Percentiles rank a stretch among this genome's conserved stretches.
Evolutionary conservation across 2,329 filamentous ascomycete species (phyloP).

Genomic region (Pleomassaria siparia): DNA sequence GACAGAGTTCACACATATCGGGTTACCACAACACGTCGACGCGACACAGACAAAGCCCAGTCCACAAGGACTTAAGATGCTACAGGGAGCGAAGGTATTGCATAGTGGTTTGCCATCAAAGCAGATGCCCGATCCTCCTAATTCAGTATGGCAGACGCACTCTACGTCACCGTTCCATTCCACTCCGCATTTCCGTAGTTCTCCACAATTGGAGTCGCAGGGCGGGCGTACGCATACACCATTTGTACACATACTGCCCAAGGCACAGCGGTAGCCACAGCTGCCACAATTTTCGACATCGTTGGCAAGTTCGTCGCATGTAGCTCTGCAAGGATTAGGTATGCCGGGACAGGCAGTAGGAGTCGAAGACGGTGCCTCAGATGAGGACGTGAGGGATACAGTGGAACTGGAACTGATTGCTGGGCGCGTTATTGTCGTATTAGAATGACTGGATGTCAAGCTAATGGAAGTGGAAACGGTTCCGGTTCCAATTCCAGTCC

Average conservation of each 20-base stretch:
- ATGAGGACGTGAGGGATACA: background rate
- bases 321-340: slow-evolving; percentile 21
- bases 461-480: slow-evolving; percentile 2
- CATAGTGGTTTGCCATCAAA: slow-evolving; percentile 24
- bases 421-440: background rate
- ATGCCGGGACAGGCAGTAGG: slow-evolving; percentile 15
- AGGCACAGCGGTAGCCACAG: slow-evolving; percentile 27
- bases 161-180: slow-evolving; percentile 3
- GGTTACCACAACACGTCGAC: slow-evolving; percentile 20
- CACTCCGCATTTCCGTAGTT: slow-evolving; percentile 26
- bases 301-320: slow-evolving; percentile 25
- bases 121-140: slow-evolving; percentile 29
- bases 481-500: no score
- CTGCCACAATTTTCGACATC: slow-evolving; percentile 29
- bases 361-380: slow-evolving; percentile 9
- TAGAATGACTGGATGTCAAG: no score
- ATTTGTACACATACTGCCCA: slow-evolving; percentile 31
- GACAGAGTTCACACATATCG: slow-evolving; percentile 17
- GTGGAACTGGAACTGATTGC: background rate
- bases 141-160: slow-evolving; percentile 33
- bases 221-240: slow-evolving; percentile 32
- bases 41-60: slow-evolving; percentile 20
- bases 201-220: slow-evolving; percentile 33
- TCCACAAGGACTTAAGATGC: slow-evolving; percentile 12
- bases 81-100: slow-evolving; percentile 11